These are phyloP conservation scores for Aspergillus hancockii DNA, from an alignment of 495 filamentous ascomycete genomes.

Conservation along the genomic window DNA sequence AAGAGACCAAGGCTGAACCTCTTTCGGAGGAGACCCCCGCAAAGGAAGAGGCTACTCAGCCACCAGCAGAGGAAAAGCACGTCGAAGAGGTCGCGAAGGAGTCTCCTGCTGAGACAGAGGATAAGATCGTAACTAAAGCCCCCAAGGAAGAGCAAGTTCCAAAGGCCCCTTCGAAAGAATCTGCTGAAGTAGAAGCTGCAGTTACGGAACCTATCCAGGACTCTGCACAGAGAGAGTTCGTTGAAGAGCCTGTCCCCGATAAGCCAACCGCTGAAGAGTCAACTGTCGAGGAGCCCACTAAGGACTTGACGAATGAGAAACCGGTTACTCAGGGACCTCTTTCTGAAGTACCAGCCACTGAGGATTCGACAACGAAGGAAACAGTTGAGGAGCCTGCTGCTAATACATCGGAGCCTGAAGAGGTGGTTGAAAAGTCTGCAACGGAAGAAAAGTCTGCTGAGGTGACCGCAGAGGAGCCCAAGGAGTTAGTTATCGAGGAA, in stretches of 20 bases:
- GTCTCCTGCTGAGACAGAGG: background rate
- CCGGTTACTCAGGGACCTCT: conserved; percentile 1
- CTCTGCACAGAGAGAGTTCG: background rate
- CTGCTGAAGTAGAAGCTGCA: background rate
- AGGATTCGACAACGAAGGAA: conserved; percentile 5
- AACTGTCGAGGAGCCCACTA: conserved; percentile 4
- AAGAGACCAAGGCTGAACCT: conserved; percentile 2
- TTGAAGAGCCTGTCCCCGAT: background rate
- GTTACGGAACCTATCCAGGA: background rate
- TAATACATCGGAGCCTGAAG: background rate
- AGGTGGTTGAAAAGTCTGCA: conserved; percentile 1
- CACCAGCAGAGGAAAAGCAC: background rate
- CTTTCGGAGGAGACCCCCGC: background rate
- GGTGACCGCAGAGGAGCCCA: conserved; percentile 8
- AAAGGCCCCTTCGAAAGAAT: background rate
- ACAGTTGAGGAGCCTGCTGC: conserved; percentile 2
- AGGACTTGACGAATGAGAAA: conserved; percentile 3
- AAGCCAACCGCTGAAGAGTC: conserved; percentile 4
- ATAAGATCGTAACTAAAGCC: background rate
- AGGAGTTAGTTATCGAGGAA: conserved; percentile 6
- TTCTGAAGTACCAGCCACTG: conserved; percentile 1
- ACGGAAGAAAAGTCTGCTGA: conserved; percentile 1
- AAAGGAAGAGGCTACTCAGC: background rate
- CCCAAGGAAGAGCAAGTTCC: conserved; percentile 2
- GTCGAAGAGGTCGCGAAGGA: conserved; percentile 6